Conservation (phyloP, 2,329 filamentous ascomycete genomes). For the Aspergillus sp. region DNA sequence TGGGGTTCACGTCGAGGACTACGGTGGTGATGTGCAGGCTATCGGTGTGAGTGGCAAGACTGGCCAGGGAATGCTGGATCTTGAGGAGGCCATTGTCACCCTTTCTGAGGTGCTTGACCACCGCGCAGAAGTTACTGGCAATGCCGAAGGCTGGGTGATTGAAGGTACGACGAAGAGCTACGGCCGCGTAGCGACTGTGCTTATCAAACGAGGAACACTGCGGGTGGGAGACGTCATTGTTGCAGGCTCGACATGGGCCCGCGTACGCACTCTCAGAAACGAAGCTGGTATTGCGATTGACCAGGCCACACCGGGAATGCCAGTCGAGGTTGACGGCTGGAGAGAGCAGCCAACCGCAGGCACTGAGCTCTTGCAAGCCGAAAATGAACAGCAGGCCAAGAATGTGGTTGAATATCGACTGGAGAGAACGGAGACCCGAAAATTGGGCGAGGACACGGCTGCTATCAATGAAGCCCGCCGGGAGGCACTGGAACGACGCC, state of each 20-base stretch:
- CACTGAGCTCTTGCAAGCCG: slow-evolving; percentile 79
- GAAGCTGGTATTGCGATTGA: slow-evolving; percentile 70
- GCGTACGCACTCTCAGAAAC: slow-evolving; percentile 77
- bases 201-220: slow-evolving; percentile 83
- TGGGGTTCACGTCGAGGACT: slow-evolving; percentile 90
- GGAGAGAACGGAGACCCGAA: slow-evolving; percentile 65
- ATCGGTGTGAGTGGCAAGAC: slow-evolving; percentile 92
- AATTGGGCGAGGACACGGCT: slow-evolving; percentile 63
- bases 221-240: slow-evolving; percentile 76
- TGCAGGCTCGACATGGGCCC: slow-evolving; percentile 82
- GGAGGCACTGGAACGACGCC: slow-evolving; percentile 52
- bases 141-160: slow-evolving; percentile 87
- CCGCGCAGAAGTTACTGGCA: slow-evolving; percentile 70
- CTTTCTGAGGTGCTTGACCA: slow-evolving; percentile 88
- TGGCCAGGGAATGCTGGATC: slow-evolving; percentile 80
- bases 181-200: slow-evolving; percentile 81
- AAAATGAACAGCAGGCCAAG: slow-evolving; percentile 72
- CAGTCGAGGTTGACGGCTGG: slow-evolving; percentile 95
- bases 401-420: slow-evolving; percentile 71
- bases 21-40: slow-evolving; percentile 87
- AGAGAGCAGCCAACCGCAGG: slow-evolving; percentile 79
- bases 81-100: slow-evolving; percentile 85
- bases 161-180: slow-evolving; percentile 83
- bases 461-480: slow-evolving; percentile 69
- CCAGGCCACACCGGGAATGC: slow-evolving; percentile 79